A percentile compares a stretch with the other conserved stretches of the same genome.
Evolutionary conservation across 1,139 yeast genomes (phyloP).

Genomic region (Candida tetrigidarum): DNA sequence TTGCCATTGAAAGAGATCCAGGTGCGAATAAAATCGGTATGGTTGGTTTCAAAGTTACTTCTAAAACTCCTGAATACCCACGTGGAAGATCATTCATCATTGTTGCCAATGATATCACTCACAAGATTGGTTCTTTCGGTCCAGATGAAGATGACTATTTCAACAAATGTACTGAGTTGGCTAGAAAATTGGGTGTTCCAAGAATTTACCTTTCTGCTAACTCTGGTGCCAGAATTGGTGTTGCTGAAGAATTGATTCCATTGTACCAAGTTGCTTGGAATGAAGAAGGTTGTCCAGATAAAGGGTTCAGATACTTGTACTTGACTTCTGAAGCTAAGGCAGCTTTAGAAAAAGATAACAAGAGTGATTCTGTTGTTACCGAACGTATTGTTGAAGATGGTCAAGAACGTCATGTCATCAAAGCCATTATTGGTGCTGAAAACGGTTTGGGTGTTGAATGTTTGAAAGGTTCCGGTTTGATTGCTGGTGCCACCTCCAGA

Average conservation of each 20-base stretch:
- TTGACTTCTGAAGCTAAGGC: slow-evolving; percentile 71
- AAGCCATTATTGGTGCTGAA: slow-evolving; percentile 88
- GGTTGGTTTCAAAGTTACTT: slow-evolving; percentile 94
- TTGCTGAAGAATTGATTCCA: slow-evolving; percentile 94
- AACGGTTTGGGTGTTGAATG: slow-evolving; percentile 99
- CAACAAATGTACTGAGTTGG: slow-evolving; percentile 89
- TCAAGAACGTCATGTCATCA: slow-evolving; percentile 78
- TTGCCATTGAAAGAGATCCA: slow-evolving; percentile 93
- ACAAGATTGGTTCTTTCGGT: slow-evolving; percentile 97
- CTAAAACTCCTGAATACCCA: slow-evolving; percentile 97
- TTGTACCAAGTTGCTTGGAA: slow-evolving; percentile 93
- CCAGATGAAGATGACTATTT: slow-evolving; percentile 95
- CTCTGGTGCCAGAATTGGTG: slow-evolving; percentile 98
- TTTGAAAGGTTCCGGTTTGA: slow-evolving; percentile 95
- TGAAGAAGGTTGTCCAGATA: slow-evolving; percentile 69
- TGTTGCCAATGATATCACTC: slow-evolving; percentile 96
- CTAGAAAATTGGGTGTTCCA: slow-evolving; percentile 90
- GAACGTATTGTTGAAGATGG: slow-evolving; percentile 87
- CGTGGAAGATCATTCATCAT: slow-evolving; percentile 91
- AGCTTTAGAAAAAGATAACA: slow-evolving; percentile 61
- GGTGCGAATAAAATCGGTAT: slow-evolving; percentile 96
- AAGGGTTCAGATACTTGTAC: slow-evolving; percentile 91
- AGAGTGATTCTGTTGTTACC: slow-evolving; percentile 66
- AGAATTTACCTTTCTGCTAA: slow-evolving; percentile 95
- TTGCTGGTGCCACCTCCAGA: slow-evolving; percentile 97